Conservation (phyloP, 2,329 filamentous ascomycete genomes). For the Trichophyton equinum region DNA sequence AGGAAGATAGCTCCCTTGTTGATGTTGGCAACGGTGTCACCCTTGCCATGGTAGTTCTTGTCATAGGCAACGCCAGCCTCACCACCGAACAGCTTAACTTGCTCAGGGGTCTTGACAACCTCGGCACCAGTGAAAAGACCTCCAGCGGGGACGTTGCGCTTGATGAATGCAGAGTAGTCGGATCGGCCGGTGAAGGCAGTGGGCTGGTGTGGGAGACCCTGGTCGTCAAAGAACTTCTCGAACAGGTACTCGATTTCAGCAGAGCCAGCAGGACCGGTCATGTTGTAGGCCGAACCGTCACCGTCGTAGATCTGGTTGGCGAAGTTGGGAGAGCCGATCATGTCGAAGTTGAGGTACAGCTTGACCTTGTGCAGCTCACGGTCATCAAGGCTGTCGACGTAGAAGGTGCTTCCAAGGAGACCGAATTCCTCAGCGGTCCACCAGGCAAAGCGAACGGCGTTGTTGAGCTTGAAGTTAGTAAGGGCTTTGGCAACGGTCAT, state of each 20-base stretch:
- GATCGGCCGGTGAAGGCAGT: conserved; percentile 67
- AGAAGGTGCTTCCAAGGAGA: conserved; percentile 48
- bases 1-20: conserved; percentile 42
- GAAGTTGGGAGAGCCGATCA: conserved; percentile 55
- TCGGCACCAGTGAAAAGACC: conserved; percentile 70
- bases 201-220: conserved; percentile 54
- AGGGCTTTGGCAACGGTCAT: conserved; percentile 50
- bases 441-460: conserved; percentile 55
- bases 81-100: conserved; percentile 58
- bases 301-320: conserved; percentile 46
- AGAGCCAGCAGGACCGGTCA: conserved; percentile 49
- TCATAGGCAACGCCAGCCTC: conserved; percentile 47
- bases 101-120: conserved; percentile 57
- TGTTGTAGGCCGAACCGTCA: conserved; percentile 43
- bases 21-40: conserved; percentile 44
- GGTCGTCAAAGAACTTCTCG: conserved; percentile 50
- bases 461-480: conserved; percentile 59
- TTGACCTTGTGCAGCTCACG: conserved; percentile 46
- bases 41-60: conserved; percentile 43
- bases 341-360: conserved; percentile 60
- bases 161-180: conserved; percentile 68
- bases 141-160: conserved; percentile 58
- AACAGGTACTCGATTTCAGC: conserved; percentile 57
- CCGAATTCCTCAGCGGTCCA: conserved; percentile 55
- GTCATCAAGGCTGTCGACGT: conserved; percentile 38